Evolutionary conservation across 2,329 filamentous ascomycete genomes (phyloP).

Genomic region (Fusarium buharicum): DNA sequence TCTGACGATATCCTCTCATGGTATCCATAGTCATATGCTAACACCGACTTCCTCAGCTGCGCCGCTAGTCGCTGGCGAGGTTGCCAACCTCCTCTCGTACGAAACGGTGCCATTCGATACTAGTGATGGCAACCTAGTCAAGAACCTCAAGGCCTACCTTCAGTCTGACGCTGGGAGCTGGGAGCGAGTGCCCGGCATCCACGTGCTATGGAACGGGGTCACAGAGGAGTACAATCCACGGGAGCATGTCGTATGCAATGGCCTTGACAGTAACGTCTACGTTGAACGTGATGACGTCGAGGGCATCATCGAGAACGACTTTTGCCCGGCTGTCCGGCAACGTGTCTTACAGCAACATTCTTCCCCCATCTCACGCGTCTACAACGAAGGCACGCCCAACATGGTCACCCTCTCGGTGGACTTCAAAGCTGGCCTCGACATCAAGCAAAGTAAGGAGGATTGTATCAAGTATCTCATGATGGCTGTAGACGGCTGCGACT

Average conservation of each 20-base stretch:
- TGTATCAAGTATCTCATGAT: constrained; percentile 2
- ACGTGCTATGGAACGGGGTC: constrained; percentile 2
- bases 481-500: constrained; percentile 2
- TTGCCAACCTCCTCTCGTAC: constrained; percentile 5
- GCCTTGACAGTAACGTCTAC: neutral
- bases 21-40: neutral
- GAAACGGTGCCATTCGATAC: constrained; percentile 6
- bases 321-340: neutral
- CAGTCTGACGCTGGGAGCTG: constrained; percentile 4
- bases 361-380: neutral
- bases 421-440: neutral
- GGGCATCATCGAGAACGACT: neutral
- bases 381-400: constrained; percentile 4
- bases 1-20: neutral
- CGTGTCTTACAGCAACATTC: neutral
- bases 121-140: constrained; percentile 4
- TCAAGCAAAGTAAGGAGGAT: neutral
- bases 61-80: constrained; percentile 1
- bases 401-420: neutral
- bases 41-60: neutral
- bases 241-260: neutral
- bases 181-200: constrained; percentile 2
- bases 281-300: constrained; percentile 1
- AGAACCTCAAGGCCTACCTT: constrained; percentile 4
- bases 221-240: constrained; percentile 1